A percentile compares a stretch with the other conserved stretches of the same genome.
phyloP scores from a whole-genome alignment of 331 rosid genomes.

The Malus hybrid region DNA sequence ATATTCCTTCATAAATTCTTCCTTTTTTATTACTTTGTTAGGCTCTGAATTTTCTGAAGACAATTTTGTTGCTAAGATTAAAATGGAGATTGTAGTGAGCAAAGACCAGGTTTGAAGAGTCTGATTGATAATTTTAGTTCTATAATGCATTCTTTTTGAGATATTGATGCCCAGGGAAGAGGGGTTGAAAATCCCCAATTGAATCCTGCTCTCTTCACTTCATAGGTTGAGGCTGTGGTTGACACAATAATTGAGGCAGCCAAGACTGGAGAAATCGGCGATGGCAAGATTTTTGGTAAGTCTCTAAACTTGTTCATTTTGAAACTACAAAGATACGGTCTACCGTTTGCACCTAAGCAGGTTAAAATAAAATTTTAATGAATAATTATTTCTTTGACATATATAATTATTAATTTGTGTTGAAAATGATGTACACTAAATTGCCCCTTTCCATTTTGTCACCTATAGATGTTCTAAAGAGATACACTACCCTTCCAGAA shows the following conservation, averaged over 20 bases:
- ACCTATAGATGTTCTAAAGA: not conserved
- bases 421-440: not conserved
- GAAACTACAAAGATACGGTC: not conserved
- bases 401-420: not conserved
- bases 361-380: not conserved
- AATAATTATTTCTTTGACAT: no score
- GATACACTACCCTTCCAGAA: not conserved
- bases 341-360: not conserved
- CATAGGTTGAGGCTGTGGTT: conserved; percentile 70
- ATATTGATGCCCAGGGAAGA: not conserved
- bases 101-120: conserved; percentile 61
- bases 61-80: conserved; percentile 83
- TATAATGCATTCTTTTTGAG: not conserved
- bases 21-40: conserved; percentile 5
- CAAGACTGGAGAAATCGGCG: conserved; percentile 89
- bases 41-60: conserved; percentile 90
- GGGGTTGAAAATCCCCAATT: not conserved
- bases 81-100: conserved; percentile 83
- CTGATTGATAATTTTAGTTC: conserved; percentile 2
- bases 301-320: conserved; percentile 1
- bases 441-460: not conserved
- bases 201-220: not conserved
- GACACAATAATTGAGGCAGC: conserved; percentile 65
- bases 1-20: not conserved
- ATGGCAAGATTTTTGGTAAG: conserved; percentile 87